Percentiles rank a stretch among this genome's conserved stretches.
These are phyloP conservation scores for Capsicum pubescens DNA, from an alignment of 257 asterid genomes.

Conservation along the genomic window DNA sequence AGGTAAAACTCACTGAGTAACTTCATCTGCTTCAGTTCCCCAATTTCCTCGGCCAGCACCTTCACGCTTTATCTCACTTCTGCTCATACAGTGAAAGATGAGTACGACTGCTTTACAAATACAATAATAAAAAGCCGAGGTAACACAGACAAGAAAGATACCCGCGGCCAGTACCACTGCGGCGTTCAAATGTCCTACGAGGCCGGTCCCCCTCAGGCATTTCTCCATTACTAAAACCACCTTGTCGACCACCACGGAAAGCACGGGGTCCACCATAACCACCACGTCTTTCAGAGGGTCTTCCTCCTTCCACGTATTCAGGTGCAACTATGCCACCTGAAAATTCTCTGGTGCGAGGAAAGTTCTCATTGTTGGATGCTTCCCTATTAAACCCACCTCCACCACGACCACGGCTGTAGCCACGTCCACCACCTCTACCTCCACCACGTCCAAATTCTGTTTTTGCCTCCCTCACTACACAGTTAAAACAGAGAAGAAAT, in stretches of 20 bases:
- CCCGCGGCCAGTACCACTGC: constrained; percentile 86
- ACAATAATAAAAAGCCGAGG: neutral
- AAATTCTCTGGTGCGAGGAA: constrained; percentile 54
- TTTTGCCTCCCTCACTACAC: constrained; percentile 67
- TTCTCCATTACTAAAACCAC: constrained; percentile 77
- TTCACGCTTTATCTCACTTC: constrained; percentile 70
- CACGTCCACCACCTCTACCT: constrained; percentile 74
- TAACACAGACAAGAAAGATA: constrained; percentile 29
- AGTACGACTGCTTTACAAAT: neutral
- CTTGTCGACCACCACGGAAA: constrained; percentile 70
- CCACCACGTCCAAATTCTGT: constrained; percentile 61
- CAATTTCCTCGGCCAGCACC: constrained; percentile 89
- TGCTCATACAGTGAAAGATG: constrained; percentile 32
- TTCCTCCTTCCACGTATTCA: constrained; percentile 56
- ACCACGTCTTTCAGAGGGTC: constrained; percentile 63
- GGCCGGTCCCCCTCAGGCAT: constrained; percentile 71
- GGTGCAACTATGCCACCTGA: constrained; percentile 56
- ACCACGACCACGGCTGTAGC: constrained; percentile 69
- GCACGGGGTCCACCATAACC: constrained; percentile 76
- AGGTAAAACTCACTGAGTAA: constrained; percentile 63
- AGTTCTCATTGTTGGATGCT: constrained; percentile 44
- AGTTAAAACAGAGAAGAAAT: neutral
- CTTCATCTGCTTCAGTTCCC: constrained; percentile 78
- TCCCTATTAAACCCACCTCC: constrained; percentile 70
- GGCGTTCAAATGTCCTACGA: constrained; percentile 68